These are phyloP conservation scores for Abrus pulchellus DNA, from an alignment of 306 rosid genomes.

Conservation along the genomic window DNA sequence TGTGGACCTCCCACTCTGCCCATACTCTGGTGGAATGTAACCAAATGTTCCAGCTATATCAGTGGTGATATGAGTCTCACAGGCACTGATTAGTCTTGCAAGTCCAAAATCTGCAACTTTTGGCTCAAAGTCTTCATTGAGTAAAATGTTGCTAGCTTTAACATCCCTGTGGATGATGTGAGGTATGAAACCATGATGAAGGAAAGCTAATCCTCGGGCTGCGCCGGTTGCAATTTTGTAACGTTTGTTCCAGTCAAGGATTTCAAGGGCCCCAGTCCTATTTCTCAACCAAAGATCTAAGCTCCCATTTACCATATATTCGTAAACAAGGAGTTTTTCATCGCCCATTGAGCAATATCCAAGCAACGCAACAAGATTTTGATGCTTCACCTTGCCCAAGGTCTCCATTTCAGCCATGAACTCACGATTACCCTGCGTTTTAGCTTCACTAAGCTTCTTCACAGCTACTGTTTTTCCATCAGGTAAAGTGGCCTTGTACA, in stretches of 20 bases:
- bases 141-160: constrained; percentile 93
- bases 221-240: constrained; percentile 78
- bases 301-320: constrained; percentile 96
- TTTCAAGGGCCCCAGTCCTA: constrained; percentile 80
- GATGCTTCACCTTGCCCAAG: constrained; percentile 94
- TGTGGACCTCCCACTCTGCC: constrained; percentile 95
- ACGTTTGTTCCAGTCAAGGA: constrained; percentile 88
- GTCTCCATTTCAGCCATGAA: constrained; percentile 99
- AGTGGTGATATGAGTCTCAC: constrained; percentile 90
- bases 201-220: constrained; percentile 89
- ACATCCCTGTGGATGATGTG: constrained; percentile 97
- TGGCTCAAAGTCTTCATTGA: constrained; percentile 87
- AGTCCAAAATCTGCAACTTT: constrained; percentile 95
- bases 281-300: constrained; percentile 95
- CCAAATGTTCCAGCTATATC: constrained; percentile 99
- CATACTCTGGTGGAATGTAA: constrained; percentile 98
- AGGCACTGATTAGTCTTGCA: constrained; percentile 94
- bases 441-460: constrained; percentile 93
- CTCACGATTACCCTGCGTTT: constrained; percentile 95
- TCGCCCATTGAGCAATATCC: constrained; percentile 95
- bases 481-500: constrained; percentile 89
- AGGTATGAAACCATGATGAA: constrained; percentile 91
- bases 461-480: constrained; percentile 85
- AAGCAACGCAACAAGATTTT: constrained; percentile 83
- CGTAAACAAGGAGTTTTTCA: constrained; percentile 95